These are phyloP conservation scores for Colletotrichum sublineola DNA, from an alignment of 2,329 filamentous ascomycete species.

Conservation along the genomic window DNA sequence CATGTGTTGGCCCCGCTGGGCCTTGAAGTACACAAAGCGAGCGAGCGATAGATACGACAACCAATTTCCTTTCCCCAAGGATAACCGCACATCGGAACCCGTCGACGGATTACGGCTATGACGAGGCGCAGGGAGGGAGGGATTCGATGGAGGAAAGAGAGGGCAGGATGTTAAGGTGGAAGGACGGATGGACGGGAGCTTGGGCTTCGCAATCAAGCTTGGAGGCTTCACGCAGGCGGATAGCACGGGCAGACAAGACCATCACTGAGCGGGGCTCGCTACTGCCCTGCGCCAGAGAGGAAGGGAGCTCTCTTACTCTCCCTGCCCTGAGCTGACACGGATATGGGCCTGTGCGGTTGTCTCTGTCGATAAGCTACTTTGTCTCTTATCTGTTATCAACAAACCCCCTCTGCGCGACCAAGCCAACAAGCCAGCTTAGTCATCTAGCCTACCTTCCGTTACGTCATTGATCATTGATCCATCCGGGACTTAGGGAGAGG, in stretches of 20 bases:
- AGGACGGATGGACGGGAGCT: not conserved
- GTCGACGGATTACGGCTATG: not conserved
- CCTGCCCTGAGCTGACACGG: not conserved
- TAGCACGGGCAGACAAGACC: not conserved
- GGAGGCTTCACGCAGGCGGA: not conserved
- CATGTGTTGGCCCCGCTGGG: not conserved
- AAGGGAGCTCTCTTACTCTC: conserved; percentile 5
- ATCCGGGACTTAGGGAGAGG: not conserved
- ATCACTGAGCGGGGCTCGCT: not conserved
- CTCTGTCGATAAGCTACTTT: not conserved
- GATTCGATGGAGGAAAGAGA: not conserved
- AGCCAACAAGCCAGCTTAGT: not conserved
- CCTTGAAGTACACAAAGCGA: not conserved
- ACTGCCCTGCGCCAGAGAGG: not conserved
- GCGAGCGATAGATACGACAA: not conserved
- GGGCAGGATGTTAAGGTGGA: not conserved
- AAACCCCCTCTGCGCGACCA: not conserved
- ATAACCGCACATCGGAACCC: not conserved
- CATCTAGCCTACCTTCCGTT: not conserved
- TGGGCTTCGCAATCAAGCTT: not conserved
- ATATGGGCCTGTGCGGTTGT: not conserved
- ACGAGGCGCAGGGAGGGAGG: no score
- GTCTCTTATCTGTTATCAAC: not conserved
- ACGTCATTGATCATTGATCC: conserved; percentile 1
- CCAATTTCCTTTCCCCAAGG: not conserved